Conservation (phyloP, 176 grass and related monocot genomes). For the Oryza meridionalis region DNA sequence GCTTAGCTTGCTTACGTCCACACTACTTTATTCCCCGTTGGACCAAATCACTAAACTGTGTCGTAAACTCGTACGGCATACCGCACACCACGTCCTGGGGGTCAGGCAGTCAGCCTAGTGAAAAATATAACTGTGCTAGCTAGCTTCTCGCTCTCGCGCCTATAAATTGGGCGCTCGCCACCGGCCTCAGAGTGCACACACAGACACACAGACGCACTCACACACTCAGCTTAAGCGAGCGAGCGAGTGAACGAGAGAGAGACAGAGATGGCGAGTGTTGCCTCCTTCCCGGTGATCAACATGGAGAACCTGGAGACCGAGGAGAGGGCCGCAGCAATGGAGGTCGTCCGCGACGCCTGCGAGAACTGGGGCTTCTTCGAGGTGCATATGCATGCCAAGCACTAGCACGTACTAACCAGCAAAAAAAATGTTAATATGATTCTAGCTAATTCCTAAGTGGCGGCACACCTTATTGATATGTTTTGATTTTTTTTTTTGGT, state of each 20-base stretch:
- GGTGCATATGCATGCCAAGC: slow-evolving; percentile 46
- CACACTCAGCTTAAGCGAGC: not conserved
- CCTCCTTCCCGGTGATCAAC: slow-evolving; percentile 75
- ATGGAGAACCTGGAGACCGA: slow-evolving; percentile 75
- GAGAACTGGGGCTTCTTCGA: slow-evolving; percentile 99
- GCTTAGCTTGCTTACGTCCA: not conserved
- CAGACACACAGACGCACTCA: no score
- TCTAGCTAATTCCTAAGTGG: not conserved
- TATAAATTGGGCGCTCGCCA: slow-evolving; percentile 60
- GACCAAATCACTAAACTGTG: not conserved
- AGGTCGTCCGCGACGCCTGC: slow-evolving; percentile 70
- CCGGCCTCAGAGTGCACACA: slow-evolving; percentile 19
- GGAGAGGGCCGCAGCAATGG: slow-evolving; percentile 63
- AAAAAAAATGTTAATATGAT: not conserved
- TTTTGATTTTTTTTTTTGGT: not conserved
- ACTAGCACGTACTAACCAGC: not conserved
- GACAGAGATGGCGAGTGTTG: slow-evolving; percentile 32
- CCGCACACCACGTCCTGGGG: not conserved
- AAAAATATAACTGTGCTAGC: not conserved
- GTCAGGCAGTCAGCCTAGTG: not conserved
- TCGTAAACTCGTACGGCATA: not conserved
- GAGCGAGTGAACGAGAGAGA: not conserved
- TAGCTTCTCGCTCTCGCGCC: slow-evolving; percentile 6
- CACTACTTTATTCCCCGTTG: slow-evolving; percentile 19
- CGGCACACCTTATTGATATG: not conserved